Base-by-base conservation (phyloP, 371 early-diverging fungal genomes). In the Catenaria anguillulae region DNA sequence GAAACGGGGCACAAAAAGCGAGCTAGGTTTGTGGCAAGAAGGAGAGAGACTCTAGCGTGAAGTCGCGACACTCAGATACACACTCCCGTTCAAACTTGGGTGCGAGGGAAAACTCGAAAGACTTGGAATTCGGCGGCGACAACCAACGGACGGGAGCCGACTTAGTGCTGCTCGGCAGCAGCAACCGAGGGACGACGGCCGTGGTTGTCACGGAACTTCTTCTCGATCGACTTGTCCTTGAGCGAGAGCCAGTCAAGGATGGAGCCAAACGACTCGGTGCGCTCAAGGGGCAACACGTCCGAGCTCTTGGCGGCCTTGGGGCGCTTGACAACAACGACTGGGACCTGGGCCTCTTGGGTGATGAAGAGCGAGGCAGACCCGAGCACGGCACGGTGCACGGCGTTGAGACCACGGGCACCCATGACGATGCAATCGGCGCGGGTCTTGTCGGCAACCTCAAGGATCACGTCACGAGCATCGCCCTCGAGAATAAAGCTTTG, bases 401-500 rank as follows among this genome's bases (percentile, higher is more conserved):
- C 58, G 26, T 29, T 29, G 42, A 36, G 34, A 10, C 58, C 58
- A 26, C 58, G 58, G 24, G 58, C 42, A 19, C 58, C 58, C 58
- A 58, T 58, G n/a, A 58, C 58, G 19, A 58, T 42, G 26, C 23
- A 10, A 15, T 36, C 34, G 26, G 58, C 34, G 36, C 29, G 36
- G 26, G 42, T 26, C 21, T 23, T 15, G 13, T 58, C 58, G 36
- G 58, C 58, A 5, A 58, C 42, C 4, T 58, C 58, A 19, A 58
- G 24, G 19, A 58, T 58, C 36, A 58, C 58, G 26, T 58, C 58
- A 24, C 58, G 58, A n/a, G 58, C 24, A 34, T 58, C 58, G 29
- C 58, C 58, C 24, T 37, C 58, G n/a, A 58, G 37, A 31, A 58
- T 24, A 13, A 33, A 33, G 34, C 24, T 26, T 15, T 58, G 58